Evolutionary conservation across 306 rosid species (phyloP).

Genomic region (Abrus precatorius): DNA sequence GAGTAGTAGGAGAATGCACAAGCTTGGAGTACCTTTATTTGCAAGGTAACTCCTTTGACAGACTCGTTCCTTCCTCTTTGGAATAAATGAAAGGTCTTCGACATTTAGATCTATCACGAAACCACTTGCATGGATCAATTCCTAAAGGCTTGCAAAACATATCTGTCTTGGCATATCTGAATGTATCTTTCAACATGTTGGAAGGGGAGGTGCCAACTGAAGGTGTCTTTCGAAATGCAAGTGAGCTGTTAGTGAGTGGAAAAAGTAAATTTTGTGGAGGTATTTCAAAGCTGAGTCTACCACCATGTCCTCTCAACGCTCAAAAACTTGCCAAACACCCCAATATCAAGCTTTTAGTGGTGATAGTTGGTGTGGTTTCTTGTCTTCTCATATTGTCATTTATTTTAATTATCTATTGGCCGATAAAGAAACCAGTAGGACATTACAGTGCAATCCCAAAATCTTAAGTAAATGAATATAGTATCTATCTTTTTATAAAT

Average conservation of each 20-base stretch:
- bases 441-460: too few species aligned
- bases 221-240: slow-evolving; percentile 54
- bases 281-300: slow-evolving; percentile 38
- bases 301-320: slow-evolving; percentile 24
- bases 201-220: slow-evolving; percentile 55
- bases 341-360: not conserved
- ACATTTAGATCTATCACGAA: slow-evolving; percentile 50
- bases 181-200: slow-evolving; percentile 56
- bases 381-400: not conserved
- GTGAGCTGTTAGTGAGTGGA: slow-evolving; percentile 19
- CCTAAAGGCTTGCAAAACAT: slow-evolving; percentile 47
- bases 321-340: slow-evolving; percentile 6
- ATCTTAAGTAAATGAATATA: too few species aligned
- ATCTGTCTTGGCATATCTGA: slow-evolving; percentile 24
- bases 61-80: slow-evolving; percentile 51
- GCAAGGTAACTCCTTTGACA: slow-evolving; percentile 49
- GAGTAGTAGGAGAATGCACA: slow-evolving; percentile 28
- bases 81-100: slow-evolving; percentile 40
- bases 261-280: slow-evolving; percentile 52
- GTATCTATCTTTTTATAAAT: too few species aligned
- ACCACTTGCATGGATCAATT: slow-evolving; percentile 51
- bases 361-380: slow-evolving; percentile 24
- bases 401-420: not conserved
- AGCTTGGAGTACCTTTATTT: slow-evolving; percentile 49
- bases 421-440: not conserved